Conservation (phyloP, 2,329 filamentous ascomycete genomes). For the Ploettnerulaceae sp. region DNA sequence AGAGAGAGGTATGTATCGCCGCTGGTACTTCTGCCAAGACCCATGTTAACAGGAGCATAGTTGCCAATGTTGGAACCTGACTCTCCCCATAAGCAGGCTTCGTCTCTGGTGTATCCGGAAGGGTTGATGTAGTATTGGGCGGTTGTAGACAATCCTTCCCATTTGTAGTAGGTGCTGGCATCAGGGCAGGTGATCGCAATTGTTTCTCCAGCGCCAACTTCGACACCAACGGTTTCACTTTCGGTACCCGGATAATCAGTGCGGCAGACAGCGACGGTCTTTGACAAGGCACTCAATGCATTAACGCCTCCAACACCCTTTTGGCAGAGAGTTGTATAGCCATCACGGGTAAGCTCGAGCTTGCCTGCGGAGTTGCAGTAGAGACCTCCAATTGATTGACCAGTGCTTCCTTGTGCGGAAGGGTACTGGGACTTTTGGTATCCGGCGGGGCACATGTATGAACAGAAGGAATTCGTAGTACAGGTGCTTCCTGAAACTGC, state of each 20-base stretch:
- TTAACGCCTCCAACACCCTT: slow-evolving; percentile 61
- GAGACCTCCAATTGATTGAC: slow-evolving; percentile 84
- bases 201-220: slow-evolving; percentile 53
- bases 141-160: slow-evolving; percentile 69
- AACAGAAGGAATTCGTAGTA: slow-evolving; percentile 67
- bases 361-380: slow-evolving; percentile 69
- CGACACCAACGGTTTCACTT: slow-evolving; percentile 75
- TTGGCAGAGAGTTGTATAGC: slow-evolving; percentile 69
- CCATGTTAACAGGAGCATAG: slow-evolving; percentile 82
- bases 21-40: slow-evolving; percentile 63
- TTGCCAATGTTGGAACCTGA: slow-evolving; percentile 62
- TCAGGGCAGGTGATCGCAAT: slow-evolving; percentile 71
- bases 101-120: slow-evolving; percentile 56
- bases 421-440: slow-evolving; percentile 95
- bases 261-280: slow-evolving; percentile 73
- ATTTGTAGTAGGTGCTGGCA: slow-evolving; percentile 68
- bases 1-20: slow-evolving; percentile 75
- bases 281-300: slow-evolving; percentile 68
- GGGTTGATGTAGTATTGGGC: slow-evolving; percentile 98
- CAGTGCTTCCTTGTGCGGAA: slow-evolving; percentile 65
- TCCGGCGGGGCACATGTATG: slow-evolving; percentile 85
- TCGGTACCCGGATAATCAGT: slow-evolving; percentile 96
- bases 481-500: slow-evolving; percentile 58
- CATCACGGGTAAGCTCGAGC: slow-evolving; percentile 69
- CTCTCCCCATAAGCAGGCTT: slow-evolving; percentile 74